These are phyloP conservation scores for Coemansia sp. DNA, from an alignment of 192 early-diverging fungal species.

Conservation along the genomic window DNA sequence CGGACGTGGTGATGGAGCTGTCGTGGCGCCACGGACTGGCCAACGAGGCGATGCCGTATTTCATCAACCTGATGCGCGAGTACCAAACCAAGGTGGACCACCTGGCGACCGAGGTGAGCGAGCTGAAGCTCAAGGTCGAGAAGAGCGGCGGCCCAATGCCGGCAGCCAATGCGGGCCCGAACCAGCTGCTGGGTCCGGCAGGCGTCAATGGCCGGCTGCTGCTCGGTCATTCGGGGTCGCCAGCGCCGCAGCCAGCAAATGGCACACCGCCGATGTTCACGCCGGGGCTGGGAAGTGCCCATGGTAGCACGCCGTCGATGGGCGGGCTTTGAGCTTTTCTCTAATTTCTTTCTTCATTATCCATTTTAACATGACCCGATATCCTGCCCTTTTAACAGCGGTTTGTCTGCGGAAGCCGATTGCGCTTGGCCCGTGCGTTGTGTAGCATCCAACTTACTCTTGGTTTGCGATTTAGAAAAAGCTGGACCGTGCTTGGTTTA, in stretches of 20 bases:
- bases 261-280: conserved; percentile 18
- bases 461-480: too few species aligned
- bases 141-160: conserved; percentile 30
- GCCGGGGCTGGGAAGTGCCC: conserved; percentile 13
- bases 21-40: conserved; percentile 83
- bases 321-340: conserved; percentile 31
- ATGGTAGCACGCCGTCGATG: conserved; percentile 29
- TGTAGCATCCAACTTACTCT: too few species aligned
- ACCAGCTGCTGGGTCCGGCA: conserved; percentile 61
- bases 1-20: conserved; percentile 92
- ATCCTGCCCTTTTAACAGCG: too few species aligned
- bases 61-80: conserved; percentile 88
- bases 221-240: conserved; percentile 48
- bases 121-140: conserved; percentile 57
- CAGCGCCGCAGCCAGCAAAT: conserved; percentile 2
- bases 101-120: conserved; percentile 57
- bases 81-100: conserved; percentile 75
- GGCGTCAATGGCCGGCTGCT: conserved; percentile 73
- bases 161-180: conserved; percentile 23
- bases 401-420: too few species aligned
- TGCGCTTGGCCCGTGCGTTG: too few species aligned
- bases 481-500: too few species aligned
- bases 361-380: too few species aligned
- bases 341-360: conserved; percentile 1
- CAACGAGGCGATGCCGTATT: conserved; percentile 97